Percentiles rank a stretch among this genome's conserved stretches.
Conservation (phyloP, 2,329 filamentous ascomycete genomes). For the Botrytis medusae region DNA sequence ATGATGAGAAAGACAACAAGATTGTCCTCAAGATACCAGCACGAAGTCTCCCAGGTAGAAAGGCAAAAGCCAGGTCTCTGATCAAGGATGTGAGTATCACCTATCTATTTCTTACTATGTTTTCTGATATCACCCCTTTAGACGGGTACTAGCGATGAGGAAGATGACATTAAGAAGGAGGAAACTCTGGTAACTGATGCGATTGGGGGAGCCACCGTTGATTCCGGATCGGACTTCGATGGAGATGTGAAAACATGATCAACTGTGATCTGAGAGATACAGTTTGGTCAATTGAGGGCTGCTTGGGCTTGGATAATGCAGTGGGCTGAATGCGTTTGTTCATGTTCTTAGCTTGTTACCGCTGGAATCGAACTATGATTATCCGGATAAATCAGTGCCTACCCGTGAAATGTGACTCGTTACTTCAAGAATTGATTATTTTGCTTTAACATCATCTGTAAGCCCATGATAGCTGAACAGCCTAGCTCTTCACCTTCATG, state of each 20-base stretch:
- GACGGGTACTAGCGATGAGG: background rate
- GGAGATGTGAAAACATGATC: background rate
- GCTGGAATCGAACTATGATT: background rate
- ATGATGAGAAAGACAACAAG: background rate
- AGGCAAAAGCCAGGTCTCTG: background rate
- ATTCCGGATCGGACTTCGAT: conserved; percentile 4
- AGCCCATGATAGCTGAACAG: conserved; percentile 1
- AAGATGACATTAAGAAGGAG: background rate
- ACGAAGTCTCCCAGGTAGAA: conserved; percentile 17
- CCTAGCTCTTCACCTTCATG: background rate
- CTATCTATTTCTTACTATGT: background rate
- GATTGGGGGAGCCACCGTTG: background rate
- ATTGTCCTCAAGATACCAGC: background rate
- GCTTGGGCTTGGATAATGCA: background rate
- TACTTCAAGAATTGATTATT: background rate
- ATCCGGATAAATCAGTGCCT: background rate
- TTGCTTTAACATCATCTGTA: background rate
- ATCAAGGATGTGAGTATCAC: conserved; percentile 12
- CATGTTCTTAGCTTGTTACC: background rate
- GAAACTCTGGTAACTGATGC: background rate
- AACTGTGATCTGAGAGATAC: background rate
- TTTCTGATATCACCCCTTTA: background rate
- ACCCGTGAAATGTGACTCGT: conserved; percentile 4
- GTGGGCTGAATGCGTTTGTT: background rate
- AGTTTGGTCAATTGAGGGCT: too few species aligned